phyloP scores from a whole-genome alignment of 2,329 filamentous ascomycete species.

The Trichoderma asperellum region DNA sequence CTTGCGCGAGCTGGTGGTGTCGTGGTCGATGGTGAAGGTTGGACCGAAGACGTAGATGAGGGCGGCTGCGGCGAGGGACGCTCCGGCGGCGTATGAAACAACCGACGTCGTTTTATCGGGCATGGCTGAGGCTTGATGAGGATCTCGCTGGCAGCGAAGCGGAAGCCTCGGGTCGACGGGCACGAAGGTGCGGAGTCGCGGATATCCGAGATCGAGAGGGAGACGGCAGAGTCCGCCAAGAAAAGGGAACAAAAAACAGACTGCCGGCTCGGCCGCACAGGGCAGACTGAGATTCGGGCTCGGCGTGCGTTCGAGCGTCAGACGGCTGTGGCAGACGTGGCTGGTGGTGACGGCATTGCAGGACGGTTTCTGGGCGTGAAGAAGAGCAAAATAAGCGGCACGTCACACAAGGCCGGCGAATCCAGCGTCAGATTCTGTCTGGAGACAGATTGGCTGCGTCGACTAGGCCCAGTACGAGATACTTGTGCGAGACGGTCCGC shows the following conservation, averaged over 20 bases:
- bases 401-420: constrained; percentile 1
- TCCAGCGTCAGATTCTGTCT: neutral
- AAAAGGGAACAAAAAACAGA: neutral
- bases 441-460: constrained; percentile 4
- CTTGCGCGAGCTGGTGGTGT: constrained; percentile 69
- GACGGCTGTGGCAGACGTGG: constrained; percentile 15
- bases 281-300: constrained; percentile 20
- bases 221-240: constrained; percentile 2
- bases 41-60: constrained; percentile 97
- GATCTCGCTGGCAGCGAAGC: neutral
- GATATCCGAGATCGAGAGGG: constrained; percentile 1
- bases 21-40: constrained; percentile 92
- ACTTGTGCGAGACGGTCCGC: neutral
- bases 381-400: constrained; percentile 2
- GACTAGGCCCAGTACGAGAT: neutral
- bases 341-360: constrained; percentile 32
- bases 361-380: constrained; percentile 1
- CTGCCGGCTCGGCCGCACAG: constrained; percentile 24
- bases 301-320: constrained; percentile 11
- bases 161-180: constrained; percentile 24
- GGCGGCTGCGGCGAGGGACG: constrained; percentile 90
- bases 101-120: constrained; percentile 45
- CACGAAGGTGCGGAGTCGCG: constrained; percentile 9
- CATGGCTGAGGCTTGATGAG: constrained; percentile 36
- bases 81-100: constrained; percentile 91